phyloP scores from a whole-genome alignment of 257 asterid genomes.

The Nicotiana sylvestris region DNA sequence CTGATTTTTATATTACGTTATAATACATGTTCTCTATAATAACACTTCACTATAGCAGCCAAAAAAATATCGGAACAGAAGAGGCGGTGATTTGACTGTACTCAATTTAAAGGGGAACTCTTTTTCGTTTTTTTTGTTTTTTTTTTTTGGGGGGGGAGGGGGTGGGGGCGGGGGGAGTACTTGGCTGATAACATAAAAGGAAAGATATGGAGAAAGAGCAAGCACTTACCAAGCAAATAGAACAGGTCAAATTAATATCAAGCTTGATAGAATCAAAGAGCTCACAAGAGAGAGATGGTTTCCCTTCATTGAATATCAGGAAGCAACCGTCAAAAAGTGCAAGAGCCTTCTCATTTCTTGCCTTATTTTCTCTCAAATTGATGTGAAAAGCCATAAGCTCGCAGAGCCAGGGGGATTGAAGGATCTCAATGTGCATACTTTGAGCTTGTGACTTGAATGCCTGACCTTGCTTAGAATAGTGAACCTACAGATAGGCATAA shows the following conservation, averaged over 20 bases:
- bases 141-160: not conserved
- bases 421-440: constrained; percentile 78
- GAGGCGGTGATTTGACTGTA: too few species aligned
- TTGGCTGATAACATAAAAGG: not conserved
- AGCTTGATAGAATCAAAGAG: constrained; percentile 72
- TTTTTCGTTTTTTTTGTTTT: too few species aligned
- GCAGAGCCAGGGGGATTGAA: constrained; percentile 94
- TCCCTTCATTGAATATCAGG: constrained; percentile 46
- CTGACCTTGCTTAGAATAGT: constrained; percentile 93
- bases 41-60: too few species aligned
- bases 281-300: constrained; percentile 68
- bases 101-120: not conserved
- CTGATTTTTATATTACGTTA: too few species aligned
- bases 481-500: constrained; percentile 40
- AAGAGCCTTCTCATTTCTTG: constrained; percentile 27
- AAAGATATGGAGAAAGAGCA: not conserved
- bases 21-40: too few species aligned
- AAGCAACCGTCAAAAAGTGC: constrained; percentile 63
- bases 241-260: constrained; percentile 83
- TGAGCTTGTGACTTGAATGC: constrained; percentile 86
- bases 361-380: constrained; percentile 45
- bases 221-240: constrained; percentile 84
- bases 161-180: not conserved
- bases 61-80: too few species aligned
- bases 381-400: constrained; percentile 91